Evolutionary conservation across 139 green algal genomes (phyloP).

Genomic region (Volvox africanus): DNA sequence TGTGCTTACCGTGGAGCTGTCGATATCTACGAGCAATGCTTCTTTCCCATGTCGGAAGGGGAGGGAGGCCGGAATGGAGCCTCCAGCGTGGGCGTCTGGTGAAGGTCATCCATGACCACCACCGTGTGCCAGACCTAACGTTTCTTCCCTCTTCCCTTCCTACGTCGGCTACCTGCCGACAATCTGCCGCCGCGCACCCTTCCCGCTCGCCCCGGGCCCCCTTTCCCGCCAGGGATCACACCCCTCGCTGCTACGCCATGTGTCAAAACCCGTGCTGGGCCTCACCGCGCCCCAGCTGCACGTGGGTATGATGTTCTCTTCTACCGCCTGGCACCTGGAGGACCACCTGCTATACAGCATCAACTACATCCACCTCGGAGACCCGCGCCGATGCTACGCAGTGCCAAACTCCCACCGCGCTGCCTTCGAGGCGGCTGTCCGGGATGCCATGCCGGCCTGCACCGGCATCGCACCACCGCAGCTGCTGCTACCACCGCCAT

Average conservation of each 20-base stretch:
- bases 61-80: too few species aligned
- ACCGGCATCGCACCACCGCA: conserved; percentile 45
- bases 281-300: conserved; percentile 84
- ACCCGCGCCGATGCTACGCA: conserved; percentile 76
- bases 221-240: neutral
- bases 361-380: conserved; percentile 82
- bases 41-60: too few species aligned
- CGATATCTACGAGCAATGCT: too few species aligned
- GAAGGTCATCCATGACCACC: too few species aligned
- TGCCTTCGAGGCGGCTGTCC: conserved; percentile 73
- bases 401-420: conserved; percentile 66
- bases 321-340: conserved; percentile 87
- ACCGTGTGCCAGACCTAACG: too few species aligned
- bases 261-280: conserved; percentile 78
- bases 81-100: too few species aligned
- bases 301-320: conserved; percentile 78
- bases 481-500: conserved; percentile 70
- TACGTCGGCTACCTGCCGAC: neutral
- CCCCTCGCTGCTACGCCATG: conserved; percentile 74
- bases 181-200: neutral
- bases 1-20: too few species aligned
- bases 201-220: neutral
- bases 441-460: conserved; percentile 67
- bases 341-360: conserved; percentile 90
- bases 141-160: neutral